A percentile compares a stretch with the other conserved stretches of the same genome.
Conservation (phyloP, 306 rosid species). For the Urtica urens region DNA sequence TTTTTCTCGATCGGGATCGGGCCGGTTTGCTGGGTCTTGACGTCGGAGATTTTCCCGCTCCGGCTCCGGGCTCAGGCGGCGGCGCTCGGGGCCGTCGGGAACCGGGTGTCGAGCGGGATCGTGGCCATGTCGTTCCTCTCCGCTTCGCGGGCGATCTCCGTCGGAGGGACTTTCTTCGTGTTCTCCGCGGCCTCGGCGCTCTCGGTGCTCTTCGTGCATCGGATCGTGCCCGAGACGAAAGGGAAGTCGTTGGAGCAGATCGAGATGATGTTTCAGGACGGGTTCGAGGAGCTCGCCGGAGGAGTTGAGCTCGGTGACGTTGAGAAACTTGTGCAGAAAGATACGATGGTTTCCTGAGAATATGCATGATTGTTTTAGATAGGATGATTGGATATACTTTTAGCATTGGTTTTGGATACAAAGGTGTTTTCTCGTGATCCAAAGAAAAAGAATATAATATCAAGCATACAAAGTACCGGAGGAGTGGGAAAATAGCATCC, state of each 20-base stretch:
- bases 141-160: conserved; percentile 41
- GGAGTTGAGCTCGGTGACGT: conserved; percentile 75
- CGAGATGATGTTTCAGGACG: conserved; percentile 60
- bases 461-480: too few relatives aligned
- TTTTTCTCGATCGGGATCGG: conserved; percentile 89
- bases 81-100: conserved; percentile 77
- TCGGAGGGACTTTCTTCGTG: conserved; percentile 59
- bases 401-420: too few relatives aligned
- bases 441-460: too few relatives aligned
- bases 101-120: conserved; percentile 74
- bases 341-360: too few relatives aligned
- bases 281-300: conserved; percentile 29
- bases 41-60: conserved; percentile 85
- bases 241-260: conserved; percentile 93
- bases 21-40: conserved; percentile 88
- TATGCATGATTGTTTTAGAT: too few relatives aligned
- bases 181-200: conserved; percentile 61
- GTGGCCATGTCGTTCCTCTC: conserved; percentile 92
- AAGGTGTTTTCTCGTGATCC: too few relatives aligned
- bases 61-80: conserved; percentile 81
- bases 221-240: conserved; percentile 70
- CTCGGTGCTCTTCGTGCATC: conserved; percentile 52
- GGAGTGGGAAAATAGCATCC: too few relatives aligned
- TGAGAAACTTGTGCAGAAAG: conserved; percentile 73
- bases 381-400: too few relatives aligned